Conservation (phyloP, 73 alveolate genomes). For the Tetrahymena thermophila region DNA sequence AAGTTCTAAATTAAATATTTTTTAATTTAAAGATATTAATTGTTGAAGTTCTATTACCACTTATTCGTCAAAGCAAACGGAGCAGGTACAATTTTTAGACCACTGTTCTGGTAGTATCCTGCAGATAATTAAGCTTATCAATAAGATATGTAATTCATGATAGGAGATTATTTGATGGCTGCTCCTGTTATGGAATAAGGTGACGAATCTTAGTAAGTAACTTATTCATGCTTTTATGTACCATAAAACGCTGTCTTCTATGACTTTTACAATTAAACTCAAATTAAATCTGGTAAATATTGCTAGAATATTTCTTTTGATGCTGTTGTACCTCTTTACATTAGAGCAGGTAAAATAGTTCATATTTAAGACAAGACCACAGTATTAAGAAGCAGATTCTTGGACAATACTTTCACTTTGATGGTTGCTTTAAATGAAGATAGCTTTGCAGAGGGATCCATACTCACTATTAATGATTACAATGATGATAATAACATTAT, state of each 20-base stretch:
- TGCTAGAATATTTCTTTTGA: background rate
- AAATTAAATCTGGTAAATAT: background rate
- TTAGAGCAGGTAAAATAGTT: background rate
- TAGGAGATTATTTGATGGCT: background rate
- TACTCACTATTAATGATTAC: background rate
- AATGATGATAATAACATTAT: background rate
- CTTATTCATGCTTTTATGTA: background rate
- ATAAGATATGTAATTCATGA: background rate
- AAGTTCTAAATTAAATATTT: background rate
- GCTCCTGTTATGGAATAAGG: background rate
- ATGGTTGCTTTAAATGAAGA: background rate
- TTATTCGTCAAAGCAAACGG: background rate
- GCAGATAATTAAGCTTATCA: background rate
- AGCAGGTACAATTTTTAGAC: background rate
- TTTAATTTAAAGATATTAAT: slow-evolving; percentile 56
- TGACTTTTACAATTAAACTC: background rate
- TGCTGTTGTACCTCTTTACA: background rate
- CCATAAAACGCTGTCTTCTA: background rate
- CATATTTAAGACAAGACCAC: background rate
- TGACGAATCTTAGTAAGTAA: background rate
- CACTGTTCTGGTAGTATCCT: background rate
- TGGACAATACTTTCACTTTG: background rate
- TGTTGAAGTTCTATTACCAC: slow-evolving; percentile 70
- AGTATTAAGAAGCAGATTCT: background rate
- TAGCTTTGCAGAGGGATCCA: background rate